phyloP scores from a whole-genome alignment of 1,284 basidiomycete genomes.

The Cutaneotrichosporon cavernicola region DNA sequence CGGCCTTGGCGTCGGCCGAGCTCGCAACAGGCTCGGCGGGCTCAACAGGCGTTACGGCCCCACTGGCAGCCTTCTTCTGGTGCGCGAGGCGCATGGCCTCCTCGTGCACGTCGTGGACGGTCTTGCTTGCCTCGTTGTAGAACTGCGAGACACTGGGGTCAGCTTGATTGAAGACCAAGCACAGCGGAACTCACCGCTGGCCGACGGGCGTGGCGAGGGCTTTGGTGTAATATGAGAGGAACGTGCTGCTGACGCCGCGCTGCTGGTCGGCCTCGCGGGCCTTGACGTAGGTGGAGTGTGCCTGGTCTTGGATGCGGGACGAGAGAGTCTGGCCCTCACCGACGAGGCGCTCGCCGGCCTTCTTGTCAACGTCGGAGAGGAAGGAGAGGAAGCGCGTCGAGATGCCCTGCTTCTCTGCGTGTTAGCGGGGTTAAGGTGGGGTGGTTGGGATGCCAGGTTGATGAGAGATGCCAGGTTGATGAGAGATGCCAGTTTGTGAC shows the following conservation, averaged over 20 bases:
- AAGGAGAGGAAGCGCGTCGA: slow-evolving; percentile 77
- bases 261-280: slow-evolving; percentile 75
- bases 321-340: slow-evolving; percentile 63
- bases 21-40: background rate
- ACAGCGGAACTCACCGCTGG: slow-evolving; percentile 56
- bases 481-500: background rate
- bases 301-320: slow-evolving; percentile 62
- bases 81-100: slow-evolving; percentile 57
- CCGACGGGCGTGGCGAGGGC: slow-evolving; percentile 73
- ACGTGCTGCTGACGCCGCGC: slow-evolving; percentile 68
- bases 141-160: slow-evolving; percentile 51
- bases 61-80: slow-evolving; percentile 25
- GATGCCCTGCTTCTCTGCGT: slow-evolving; percentile 75
- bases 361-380: slow-evolving; percentile 67
- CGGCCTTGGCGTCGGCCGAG: slow-evolving; percentile 2
- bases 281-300: slow-evolving; percentile 62
- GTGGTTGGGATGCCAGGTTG: background rate
- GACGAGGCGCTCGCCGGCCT: slow-evolving; percentile 62
- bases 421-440: background rate
- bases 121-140: slow-evolving; percentile 70
- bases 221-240: slow-evolving; percentile 72
- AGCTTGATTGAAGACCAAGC: background rate
- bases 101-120: slow-evolving; percentile 61
- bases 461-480: background rate
- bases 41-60: slow-evolving; percentile 1